Evolutionary conservation across 2,329 filamentous ascomycete species (phyloP).

Genomic region (Grosmannia serpens): DNA sequence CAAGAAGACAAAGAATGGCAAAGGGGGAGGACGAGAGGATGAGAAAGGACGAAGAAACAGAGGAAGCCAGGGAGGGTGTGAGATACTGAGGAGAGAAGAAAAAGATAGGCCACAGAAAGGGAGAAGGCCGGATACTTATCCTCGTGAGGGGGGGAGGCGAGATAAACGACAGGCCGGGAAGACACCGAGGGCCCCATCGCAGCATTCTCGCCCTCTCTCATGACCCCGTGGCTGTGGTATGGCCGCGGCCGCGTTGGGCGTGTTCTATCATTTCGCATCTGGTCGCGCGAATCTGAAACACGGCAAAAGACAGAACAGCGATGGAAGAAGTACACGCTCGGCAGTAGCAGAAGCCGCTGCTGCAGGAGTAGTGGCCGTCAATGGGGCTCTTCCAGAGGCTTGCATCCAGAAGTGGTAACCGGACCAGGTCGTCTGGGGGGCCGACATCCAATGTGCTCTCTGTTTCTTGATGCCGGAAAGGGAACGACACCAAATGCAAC

Average conservation of each 20-base stretch:
- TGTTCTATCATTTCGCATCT: background rate
- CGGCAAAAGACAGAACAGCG: background rate
- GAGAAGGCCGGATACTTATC: constrained; percentile 11
- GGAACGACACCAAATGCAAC: background rate
- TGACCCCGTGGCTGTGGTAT: background rate
- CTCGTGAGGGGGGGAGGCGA: constrained; percentile 7
- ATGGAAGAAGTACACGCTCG: background rate
- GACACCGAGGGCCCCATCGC: background rate
- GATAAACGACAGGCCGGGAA: constrained; percentile 10
- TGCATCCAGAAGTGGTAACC: background rate
- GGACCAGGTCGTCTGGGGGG: background rate
- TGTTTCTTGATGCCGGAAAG: constrained; percentile 1
- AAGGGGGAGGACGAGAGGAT: constrained; percentile 7
- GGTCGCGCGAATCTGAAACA: constrained; percentile 6
- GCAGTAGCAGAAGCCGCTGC: background rate
- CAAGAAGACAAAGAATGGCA: constrained; percentile 13
- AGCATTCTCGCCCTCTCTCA: background rate
- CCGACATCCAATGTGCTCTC: background rate
- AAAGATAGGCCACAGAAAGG: background rate
- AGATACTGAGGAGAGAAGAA: background rate
- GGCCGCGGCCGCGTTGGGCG: constrained; percentile 7
- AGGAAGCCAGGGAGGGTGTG: background rate
- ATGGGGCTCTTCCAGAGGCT: background rate
- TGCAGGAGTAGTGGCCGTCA: background rate
- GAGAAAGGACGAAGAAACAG: background rate